Evolutionary conservation across 768 basidiomycete species (phyloP).

Genomic region (Mycena venus): DNA sequence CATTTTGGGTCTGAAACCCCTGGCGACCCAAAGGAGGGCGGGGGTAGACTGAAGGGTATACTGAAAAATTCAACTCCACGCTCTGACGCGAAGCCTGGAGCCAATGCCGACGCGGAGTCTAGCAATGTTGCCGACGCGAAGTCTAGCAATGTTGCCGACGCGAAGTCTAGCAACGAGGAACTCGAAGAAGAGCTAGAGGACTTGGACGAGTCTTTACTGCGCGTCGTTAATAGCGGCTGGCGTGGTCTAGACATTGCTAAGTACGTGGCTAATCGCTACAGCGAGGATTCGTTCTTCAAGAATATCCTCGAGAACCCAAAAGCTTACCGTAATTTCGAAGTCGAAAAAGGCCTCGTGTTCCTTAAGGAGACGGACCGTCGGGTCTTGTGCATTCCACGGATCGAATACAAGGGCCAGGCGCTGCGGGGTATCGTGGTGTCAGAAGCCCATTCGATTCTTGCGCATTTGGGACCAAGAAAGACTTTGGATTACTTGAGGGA

Average conservation of each 20-base stretch:
- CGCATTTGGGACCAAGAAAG: neutral
- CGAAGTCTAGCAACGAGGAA: neutral
- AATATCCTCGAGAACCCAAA: neutral
- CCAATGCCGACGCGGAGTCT: no score
- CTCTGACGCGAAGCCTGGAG: no score
- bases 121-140: no score
- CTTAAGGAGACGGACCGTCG: neutral
- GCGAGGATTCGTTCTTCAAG: neutral
- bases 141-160: no score
- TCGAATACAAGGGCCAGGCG: neutral
- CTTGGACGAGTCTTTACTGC: neutral
- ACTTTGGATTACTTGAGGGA: neutral
- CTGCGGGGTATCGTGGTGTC: neutral
- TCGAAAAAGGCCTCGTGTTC: neutral
- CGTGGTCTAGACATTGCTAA: neutral
- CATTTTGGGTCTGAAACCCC: neutral
- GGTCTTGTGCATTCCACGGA: neutral
- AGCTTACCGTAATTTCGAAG: neutral
- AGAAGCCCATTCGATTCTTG: neutral
- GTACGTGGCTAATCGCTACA: neutral
- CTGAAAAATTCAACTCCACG: neutral
- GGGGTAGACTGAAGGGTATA: no score
- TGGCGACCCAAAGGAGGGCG: neutral
- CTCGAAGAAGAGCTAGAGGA: no score
- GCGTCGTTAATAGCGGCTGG: neutral